Base-by-base conservation (phyloP, 1,284 basidiomycete species). In the Marasmius tenuissimus region DNA sequence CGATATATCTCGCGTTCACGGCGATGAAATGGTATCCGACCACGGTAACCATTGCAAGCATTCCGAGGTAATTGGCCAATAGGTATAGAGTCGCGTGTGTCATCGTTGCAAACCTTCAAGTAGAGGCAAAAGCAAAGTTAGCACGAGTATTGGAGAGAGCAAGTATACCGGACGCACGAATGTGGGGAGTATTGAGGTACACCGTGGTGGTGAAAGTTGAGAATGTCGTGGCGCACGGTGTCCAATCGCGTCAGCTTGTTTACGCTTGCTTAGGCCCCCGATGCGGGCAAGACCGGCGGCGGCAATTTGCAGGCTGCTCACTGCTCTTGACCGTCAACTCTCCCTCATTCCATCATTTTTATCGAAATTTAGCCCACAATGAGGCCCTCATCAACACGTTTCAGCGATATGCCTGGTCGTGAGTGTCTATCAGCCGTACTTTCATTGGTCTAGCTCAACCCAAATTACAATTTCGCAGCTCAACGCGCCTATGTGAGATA, bases 321-420 rank as follows among this genome's bases (percentile, higher is more conserved):
- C 20, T 48, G n/a, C 52, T 52, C 45, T 50, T 37, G 18, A 9
- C 27, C 37, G 27, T 14, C n/a, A 39, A n/a, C 50, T 37, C 42
- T 48, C 51, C 39, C 22, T 39, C 37, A 40, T 52, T 52, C 33
- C 14, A 50, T 37, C 27, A 20, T 47, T 35, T 34, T 58, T 42
- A 27, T 48, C 57, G 16, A 34, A 34, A 33, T 51, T 59, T 54
- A 38, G 35, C 47, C 57, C 52, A 83, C 72, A 60, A 91, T 92
- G 93, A 85, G 86, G 75, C 85, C 89, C 57, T 87, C 93, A 49
- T 73, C 80, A 68, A 77, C 81, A 61, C 78, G 81, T 63, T 74
- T 75, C 60, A 84, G 85, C 68, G 89, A 88, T 34, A 95, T 95
- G 92, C 93, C 93, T 64, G 89, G 92, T 80, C 77, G 85, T 88